phyloP scores from a whole-genome alignment of 495 filamentous ascomycete species.

The Friedmanniomyces simplex region DNA sequence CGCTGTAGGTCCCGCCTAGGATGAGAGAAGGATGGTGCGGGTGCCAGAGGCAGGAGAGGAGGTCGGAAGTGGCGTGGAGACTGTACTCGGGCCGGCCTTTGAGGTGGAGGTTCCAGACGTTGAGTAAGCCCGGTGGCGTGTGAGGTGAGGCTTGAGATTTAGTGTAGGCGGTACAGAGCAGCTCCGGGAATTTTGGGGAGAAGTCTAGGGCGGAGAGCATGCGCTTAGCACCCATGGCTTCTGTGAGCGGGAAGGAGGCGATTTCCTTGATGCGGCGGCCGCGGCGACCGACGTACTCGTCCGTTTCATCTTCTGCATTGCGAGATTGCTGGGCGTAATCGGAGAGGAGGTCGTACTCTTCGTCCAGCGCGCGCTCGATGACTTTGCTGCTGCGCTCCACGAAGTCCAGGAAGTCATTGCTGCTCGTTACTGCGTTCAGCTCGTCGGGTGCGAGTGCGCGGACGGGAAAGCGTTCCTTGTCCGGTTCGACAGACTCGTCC shows the following conservation, averaged over 20 bases:
- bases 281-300: slow-evolving; percentile 55
- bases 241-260: slow-evolving; percentile 76
- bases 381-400: slow-evolving; percentile 93
- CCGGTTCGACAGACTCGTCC: slow-evolving; percentile 38
- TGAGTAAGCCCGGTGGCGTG: slow-evolving; percentile 86
- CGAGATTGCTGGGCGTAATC: slow-evolving; percentile 75
- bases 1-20: slow-evolving; percentile 87
- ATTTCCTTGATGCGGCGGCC: slow-evolving; percentile 75
- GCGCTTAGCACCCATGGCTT: slow-evolving; percentile 91
- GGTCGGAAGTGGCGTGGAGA: slow-evolving; percentile 92
- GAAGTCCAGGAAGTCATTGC: slow-evolving; percentile 88
- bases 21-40: slow-evolving; percentile 95
- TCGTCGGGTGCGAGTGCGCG: slow-evolving; percentile 76
- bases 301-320: slow-evolving; percentile 56
- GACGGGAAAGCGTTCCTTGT: slow-evolving; percentile 53
- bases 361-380: slow-evolving; percentile 87
- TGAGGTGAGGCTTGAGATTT: slow-evolving; percentile 93
- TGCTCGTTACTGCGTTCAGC: slow-evolving; percentile 78
- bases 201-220: slow-evolving; percentile 92
- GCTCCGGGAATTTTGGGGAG: slow-evolving; percentile 88
- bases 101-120: slow-evolving; percentile 94
- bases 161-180: slow-evolving; percentile 87
- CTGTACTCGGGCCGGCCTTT: slow-evolving; percentile 90
- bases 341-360: slow-evolving; percentile 87
- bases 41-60: slow-evolving; percentile 90